Base-by-base conservation (phyloP, 78 protist genomes). In the Chrysochromulina parva region DNA sequence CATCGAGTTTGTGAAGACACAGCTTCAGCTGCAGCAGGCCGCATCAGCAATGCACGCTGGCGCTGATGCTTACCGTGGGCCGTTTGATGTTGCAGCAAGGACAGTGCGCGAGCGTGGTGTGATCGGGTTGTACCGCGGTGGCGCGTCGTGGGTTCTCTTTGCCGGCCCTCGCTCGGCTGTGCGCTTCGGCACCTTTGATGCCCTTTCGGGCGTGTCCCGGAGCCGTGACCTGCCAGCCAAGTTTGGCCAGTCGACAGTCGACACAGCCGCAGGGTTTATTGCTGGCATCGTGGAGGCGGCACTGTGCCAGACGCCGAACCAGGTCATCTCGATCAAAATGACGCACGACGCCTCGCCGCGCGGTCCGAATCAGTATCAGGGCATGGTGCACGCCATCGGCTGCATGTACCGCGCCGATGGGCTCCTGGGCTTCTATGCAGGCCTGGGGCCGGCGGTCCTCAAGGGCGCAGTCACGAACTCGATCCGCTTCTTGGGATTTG, bases 121-220 rank as follows among this genome's bases (percentile, higher is more conserved):
- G 1, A 3, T 28, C 6, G 82, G 82, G 26, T 55, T 74, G 24
- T 74, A 74, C 19, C 57, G 14, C 20, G 82, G 82, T 19, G 50
- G 50, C 82, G 9, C 57, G 20, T 38, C 55, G n/a, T 74, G 50
- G 58, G 57, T 48, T 24, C 2, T 48, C 28, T 28, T 48, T 17
- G 82, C 55, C n/a, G 82, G 82, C 20, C 82, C 82, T 53, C 82
- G 82, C 53, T 28, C 82, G 22, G 82, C 82, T 3, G 82, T 74
- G n/a, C 53, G 82, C 57, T 74, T 28, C 10, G 82, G 57, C 26
- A 48, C 82, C 4, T 74, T 74, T 17, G 57, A 74, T 14, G 4
- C 57, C 57, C 53, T 74, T 28, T 24, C 48, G 38, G 24, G 13
- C 62, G 7, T 13, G 62, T 13, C 62, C 24, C 7, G 24, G 7